Percentiles rank a stretch among this genome's conserved stretches.
phyloP scores from a whole-genome alignment of 73 alveolate species.

The Paramecium sonneborni region DNA sequence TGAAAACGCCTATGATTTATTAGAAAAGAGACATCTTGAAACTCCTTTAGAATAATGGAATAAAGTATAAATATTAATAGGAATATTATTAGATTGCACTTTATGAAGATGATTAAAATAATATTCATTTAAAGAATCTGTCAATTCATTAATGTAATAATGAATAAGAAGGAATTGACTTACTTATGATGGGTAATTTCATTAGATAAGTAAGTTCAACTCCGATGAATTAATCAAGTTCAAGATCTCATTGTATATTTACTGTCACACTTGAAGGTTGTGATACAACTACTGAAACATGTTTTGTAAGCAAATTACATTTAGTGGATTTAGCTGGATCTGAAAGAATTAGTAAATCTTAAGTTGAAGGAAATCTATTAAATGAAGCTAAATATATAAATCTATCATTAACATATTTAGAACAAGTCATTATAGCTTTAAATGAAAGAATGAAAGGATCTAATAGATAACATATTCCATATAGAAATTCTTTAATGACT shows the following conservation, averaged over 20 bases:
- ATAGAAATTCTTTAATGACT: conserved; percentile 96
- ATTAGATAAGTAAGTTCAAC: conserved; percentile 90
- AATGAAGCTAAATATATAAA: conserved; percentile 94
- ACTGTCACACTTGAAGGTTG: conserved; percentile 89
- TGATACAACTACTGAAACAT: conserved; percentile 46
- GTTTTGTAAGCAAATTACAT: conserved; percentile 75
- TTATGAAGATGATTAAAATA: conserved; percentile 88
- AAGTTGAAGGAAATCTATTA: conserved; percentile 84
- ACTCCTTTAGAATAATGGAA: conserved; percentile 91
- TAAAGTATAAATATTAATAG: conserved; percentile 59
- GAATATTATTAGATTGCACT: conserved; percentile 70
- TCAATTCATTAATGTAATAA: conserved; percentile 83
- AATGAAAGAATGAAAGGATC: conserved; percentile 91
- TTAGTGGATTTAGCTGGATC: conserved; percentile 97
- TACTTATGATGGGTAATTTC: conserved; percentile 94
- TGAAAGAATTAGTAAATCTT: conserved; percentile 89
- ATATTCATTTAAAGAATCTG: conserved; percentile 87
- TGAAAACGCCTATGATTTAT: conserved; percentile 95
- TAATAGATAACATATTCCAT: conserved; percentile 91
- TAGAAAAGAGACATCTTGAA: conserved; percentile 88
- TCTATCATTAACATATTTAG: conserved; percentile 86
- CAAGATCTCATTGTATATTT: conserved; percentile 95
- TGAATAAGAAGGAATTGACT: conserved; percentile 93
- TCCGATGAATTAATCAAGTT: conserved; percentile 92
- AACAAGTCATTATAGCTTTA: conserved; percentile 88